A percentile compares a stretch with the other conserved stretches of the same genome.
phyloP scores from a whole-genome alignment of 306 rosid species.

The Quercus robur region DNA sequence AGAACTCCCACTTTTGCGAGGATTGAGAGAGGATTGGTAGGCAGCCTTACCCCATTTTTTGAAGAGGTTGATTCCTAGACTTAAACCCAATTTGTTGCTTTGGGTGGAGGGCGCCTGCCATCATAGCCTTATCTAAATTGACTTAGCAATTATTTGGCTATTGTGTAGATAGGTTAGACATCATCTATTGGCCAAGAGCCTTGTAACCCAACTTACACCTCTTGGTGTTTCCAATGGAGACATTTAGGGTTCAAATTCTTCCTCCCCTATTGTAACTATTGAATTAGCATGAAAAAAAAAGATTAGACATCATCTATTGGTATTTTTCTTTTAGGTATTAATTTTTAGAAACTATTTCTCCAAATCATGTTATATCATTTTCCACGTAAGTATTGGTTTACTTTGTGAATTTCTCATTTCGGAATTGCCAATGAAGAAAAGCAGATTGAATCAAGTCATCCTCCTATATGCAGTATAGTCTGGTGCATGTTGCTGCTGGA shows the following conservation, averaged over 20 bases:
- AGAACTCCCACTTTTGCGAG: too few relatives aligned
- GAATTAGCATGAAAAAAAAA: too few relatives aligned
- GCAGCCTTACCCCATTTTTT: too few relatives aligned
- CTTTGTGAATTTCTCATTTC: constrained; percentile 26
- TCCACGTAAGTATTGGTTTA: constrained; percentile 2
- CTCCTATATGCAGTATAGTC: constrained; percentile 69
- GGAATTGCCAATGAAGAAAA: constrained; percentile 19
- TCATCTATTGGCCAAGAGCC: neutral
- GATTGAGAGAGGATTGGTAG: too few relatives aligned
- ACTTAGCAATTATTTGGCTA: neutral
- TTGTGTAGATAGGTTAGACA: neutral
- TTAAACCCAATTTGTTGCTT: too few relatives aligned
- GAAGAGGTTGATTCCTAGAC: too few relatives aligned
- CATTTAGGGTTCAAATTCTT: too few relatives aligned
- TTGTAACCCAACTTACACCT: too few relatives aligned
- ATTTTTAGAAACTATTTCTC: neutral
- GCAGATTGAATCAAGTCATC: constrained; percentile 43
- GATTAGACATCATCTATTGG: neutral
- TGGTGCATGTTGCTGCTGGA: constrained; percentile 95
- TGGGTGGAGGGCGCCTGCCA: too few relatives aligned
- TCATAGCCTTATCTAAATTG: neutral
- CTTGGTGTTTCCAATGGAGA: too few relatives aligned
- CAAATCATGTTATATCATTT: neutral
- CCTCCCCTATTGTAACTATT: too few relatives aligned
- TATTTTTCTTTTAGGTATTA: neutral